These are phyloP conservation scores for Myriosclerotinia scirpicola DNA, from an alignment of 2,329 filamentous ascomycete genomes.

Conservation along the genomic window DNA sequence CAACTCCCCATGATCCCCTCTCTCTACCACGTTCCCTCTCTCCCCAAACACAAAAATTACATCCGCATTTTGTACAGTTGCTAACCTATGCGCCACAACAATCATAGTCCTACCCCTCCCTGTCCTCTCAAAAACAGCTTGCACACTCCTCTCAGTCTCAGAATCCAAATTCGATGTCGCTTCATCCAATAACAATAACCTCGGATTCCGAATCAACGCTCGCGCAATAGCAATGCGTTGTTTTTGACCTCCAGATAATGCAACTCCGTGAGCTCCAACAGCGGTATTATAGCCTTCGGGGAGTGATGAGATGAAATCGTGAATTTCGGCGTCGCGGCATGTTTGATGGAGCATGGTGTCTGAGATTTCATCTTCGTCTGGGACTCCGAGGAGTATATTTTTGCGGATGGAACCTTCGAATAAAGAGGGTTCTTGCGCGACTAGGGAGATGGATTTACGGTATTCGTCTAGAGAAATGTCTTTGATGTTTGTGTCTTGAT, in stretches of 20 bases:
- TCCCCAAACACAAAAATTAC: constrained; percentile 37
- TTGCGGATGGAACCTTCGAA: constrained; percentile 64
- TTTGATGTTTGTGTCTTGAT: constrained; percentile 61
- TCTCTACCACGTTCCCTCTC: constrained; percentile 36
- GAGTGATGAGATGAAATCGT: constrained; percentile 53
- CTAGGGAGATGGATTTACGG: constrained; percentile 64
- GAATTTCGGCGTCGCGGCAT: constrained; percentile 52
- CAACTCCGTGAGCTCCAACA: constrained; percentile 48
- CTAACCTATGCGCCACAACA: constrained; percentile 74
- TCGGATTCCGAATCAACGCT: constrained; percentile 52
- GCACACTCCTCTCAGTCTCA: constrained; percentile 56
- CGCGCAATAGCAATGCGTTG: constrained; percentile 57
- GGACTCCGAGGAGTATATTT: constrained; percentile 67
- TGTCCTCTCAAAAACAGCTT: constrained; percentile 66
- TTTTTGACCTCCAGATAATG: constrained; percentile 55
- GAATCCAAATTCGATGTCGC: constrained; percentile 58
- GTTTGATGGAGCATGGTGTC: constrained; percentile 52
- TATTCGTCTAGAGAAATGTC: constrained; percentile 62
- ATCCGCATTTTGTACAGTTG: constrained; percentile 70
- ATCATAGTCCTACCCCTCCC: constrained; percentile 68
- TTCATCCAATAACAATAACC: constrained; percentile 57
- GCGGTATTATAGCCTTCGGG: constrained; percentile 52
- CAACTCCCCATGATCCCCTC: constrained; percentile 33
- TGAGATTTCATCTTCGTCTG: constrained; percentile 36
- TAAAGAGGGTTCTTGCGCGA: constrained; percentile 72